Base-by-base conservation (phyloP, 129 eudicot species). In the Gnaphalium uliginosum region DNA sequence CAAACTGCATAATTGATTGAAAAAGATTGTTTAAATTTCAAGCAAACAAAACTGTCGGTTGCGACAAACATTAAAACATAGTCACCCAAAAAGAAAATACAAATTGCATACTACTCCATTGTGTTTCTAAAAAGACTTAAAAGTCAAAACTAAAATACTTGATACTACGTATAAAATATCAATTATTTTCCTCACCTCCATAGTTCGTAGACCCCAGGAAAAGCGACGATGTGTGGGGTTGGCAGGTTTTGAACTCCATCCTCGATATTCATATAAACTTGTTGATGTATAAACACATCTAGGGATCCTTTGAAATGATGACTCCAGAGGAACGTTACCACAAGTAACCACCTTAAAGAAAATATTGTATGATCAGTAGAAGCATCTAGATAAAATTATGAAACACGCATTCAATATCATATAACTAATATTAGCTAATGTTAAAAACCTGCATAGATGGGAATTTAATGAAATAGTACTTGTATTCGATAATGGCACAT, bases 221-320 rank as follows among this genome's bases (percentile, higher is more conserved):
- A 86, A 88, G 32, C 87, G 87, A n/a, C 90, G 90, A 74, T 86
- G 93, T 63, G 85, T 78, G 27, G 90, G 83, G 69, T 88, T 88
- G 35, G 93, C 93, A 76, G 93, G 83, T 76, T 88, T 88, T 22
- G 92, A 85, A 78, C 82, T 82, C 89, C 89, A 88, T 66, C 93
- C 89, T 46, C 93, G 82, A 51, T 88, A 88, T 78, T 88, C 93
- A 67, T 77, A 83, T 69, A 88, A 78, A 81, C 93, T 76, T 69
- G 93, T 86, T 23, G 93, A 88, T 68, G 90, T 86, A 78, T 88
- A 88, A 61, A 88, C 93, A 76, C 93, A 88, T 76, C 93, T 83
- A 15, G 90, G 90, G 61, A 81, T 86, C 82, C 79, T 74, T 72
- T 88, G 86, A 72, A 86, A 88, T 58, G 93, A 86, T 76, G 93